A percentile compares a stretch with the other conserved stretches of the same genome.
These are phyloP conservation scores for Aegilops speltoides DNA, from an alignment of 176 grass and related monocot species.

Conservation along the genomic window DNA sequence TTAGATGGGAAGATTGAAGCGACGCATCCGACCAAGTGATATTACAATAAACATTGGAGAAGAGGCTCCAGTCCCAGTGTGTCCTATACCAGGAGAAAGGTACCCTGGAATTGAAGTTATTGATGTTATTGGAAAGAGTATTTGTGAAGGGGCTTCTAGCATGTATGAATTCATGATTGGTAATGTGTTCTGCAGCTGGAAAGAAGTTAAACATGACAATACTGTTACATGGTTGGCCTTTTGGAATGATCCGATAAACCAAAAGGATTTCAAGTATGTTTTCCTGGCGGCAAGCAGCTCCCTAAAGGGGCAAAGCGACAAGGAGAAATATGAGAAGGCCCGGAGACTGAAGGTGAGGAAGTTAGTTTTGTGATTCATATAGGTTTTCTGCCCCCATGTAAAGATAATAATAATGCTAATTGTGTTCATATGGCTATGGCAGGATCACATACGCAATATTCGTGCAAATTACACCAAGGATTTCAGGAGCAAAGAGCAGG, in stretches of 20 bases:
- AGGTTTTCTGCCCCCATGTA: not conserved
- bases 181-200: constrained; percentile 63
- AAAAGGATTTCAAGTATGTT: constrained; percentile 91
- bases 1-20: constrained; percentile 94
- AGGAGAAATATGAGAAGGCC: constrained; percentile 96
- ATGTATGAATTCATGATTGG: constrained; percentile 11
- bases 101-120: constrained; percentile 18
- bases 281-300: constrained; percentile 92
- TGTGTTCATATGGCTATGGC: constrained; percentile 21
- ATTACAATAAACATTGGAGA: constrained; percentile 94
- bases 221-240: constrained; percentile 94
- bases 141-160: not conserved
- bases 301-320: constrained; percentile 89
- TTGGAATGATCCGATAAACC: constrained; percentile 93
- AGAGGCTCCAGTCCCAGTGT: constrained; percentile 58
- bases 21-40: constrained; percentile 69
- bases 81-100: constrained; percentile 87
- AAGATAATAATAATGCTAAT: not conserved
- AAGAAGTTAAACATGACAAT: constrained; percentile 91
- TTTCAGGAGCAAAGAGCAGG: constrained; percentile 67
- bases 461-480: constrained; percentile 80
- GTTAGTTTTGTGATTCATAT: constrained; percentile 19
- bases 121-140: not conserved
- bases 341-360: constrained; percentile 70
- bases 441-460: constrained; percentile 75